Percentiles rank a stretch among this genome's conserved stretches.
Conservation (phyloP, 768 basidiomycete species). For the Pleurotus djamor region DNA sequence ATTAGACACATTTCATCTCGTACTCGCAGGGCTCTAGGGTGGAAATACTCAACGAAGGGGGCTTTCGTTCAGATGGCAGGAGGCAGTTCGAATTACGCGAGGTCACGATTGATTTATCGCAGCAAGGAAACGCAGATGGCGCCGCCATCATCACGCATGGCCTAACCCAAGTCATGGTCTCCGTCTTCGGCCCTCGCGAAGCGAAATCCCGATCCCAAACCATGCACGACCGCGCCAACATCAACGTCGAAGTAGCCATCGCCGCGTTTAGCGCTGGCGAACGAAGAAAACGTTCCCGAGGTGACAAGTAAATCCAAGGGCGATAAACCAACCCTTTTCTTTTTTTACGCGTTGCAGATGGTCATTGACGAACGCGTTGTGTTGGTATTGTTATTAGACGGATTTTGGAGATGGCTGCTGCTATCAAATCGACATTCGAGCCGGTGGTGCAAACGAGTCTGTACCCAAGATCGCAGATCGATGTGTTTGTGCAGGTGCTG, state of each 20-base stretch:
- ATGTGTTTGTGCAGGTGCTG: constrained; percentile 89
- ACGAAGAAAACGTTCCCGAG: constrained; percentile 68
- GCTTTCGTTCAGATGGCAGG: constrained; percentile 89
- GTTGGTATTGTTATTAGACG: constrained; percentile 49
- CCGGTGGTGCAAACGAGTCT: constrained; percentile 88
- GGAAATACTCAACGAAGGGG: constrained; percentile 82
- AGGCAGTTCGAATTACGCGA: constrained; percentile 90
- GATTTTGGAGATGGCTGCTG: constrained; percentile 80
- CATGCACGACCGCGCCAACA: constrained; percentile 81
- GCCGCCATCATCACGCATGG: constrained; percentile 85
- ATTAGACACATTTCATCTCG: neutral
- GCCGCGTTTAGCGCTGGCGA: constrained; percentile 88
- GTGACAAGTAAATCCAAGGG: constrained; percentile 74
- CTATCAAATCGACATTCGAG: constrained; percentile 93
- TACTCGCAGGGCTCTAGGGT: constrained; percentile 43
- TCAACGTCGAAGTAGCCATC: constrained; percentile 88
- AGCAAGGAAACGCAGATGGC: constrained; percentile 80
- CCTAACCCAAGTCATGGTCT: constrained; percentile 83
- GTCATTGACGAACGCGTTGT: neutral
- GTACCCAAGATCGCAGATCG: constrained; percentile 94
- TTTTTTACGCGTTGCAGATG: neutral
- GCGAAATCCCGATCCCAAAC: constrained; percentile 78
- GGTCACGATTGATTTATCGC: constrained; percentile 73
- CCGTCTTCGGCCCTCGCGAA: constrained; percentile 92
- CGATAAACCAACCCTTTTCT: neutral